Conservation (phyloP, 305 asterid species). For the Rubia peregrina region DNA sequence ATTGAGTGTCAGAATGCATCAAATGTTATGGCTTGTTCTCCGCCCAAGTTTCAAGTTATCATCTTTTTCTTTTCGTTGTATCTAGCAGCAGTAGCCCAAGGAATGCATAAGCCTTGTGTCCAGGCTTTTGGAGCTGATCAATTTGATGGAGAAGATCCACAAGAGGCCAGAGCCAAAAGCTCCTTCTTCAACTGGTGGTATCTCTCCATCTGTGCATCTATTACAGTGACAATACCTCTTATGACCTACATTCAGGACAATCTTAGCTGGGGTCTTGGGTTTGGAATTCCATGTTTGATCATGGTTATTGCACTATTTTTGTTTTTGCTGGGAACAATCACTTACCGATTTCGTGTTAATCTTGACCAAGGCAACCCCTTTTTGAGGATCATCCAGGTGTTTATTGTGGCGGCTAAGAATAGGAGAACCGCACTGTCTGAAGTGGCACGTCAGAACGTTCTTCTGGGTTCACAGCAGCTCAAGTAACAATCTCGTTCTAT, state of each 20-base stretch:
- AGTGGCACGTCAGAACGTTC: no score
- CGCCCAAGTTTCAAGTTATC: not conserved
- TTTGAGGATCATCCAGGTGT: slow-evolving; percentile 10
- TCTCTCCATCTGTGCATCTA: not conserved
- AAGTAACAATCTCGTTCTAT: not conserved
- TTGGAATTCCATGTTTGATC: slow-evolving; percentile 7
- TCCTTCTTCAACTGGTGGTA: slow-evolving; percentile 44
- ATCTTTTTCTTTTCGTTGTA: not conserved
- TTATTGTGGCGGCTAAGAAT: slow-evolving; percentile 1
- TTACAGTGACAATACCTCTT: not conserved
- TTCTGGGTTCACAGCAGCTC: not conserved
- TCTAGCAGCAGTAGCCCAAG: not conserved
- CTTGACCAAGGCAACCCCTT: not conserved
- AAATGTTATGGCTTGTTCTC: not conserved
- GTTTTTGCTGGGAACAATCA: not conserved
- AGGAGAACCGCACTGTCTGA: not conserved
- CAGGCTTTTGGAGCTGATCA: slow-evolving; percentile 10
- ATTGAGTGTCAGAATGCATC: not conserved
- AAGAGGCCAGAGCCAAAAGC: not conserved
- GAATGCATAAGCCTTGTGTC: slow-evolving; percentile 6
- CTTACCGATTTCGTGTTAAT: not conserved
- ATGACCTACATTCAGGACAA: slow-evolving; percentile 16
- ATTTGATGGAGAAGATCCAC: not conserved
- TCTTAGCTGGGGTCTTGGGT: slow-evolving; percentile 9
- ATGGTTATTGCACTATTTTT: not conserved